Base-by-base conservation (phyloP, 1,284 basidiomycete genomes). In the Cryptococcus sp. region DNA sequence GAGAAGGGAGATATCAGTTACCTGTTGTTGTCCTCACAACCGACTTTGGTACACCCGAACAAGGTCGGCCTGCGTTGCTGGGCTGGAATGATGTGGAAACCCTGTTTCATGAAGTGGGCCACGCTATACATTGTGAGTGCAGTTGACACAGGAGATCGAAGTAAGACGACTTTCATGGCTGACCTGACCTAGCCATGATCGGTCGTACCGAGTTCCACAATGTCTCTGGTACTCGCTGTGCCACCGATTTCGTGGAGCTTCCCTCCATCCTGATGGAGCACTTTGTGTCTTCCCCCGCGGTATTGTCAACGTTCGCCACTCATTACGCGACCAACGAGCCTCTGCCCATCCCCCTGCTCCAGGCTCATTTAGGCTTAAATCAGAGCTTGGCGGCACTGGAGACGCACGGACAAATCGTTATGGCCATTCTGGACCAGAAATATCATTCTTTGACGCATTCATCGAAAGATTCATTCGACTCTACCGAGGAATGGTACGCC, bases 181-280 rank as follows among this genome's bases (percentile, higher is more conserved):
- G 34, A 51, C 40, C 46, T n/a, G 29, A 29, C 15, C 26, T 19
- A 50, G 93, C 95, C 1, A 99, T 99, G 96, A 89, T 99, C 59
- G 96, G 95, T 20, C 84, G 91, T 40, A 99, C 94, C 6, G 93
- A 95, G 68, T 98, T 95, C 74, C 95, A 98, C 79, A 98, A 98
- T 72, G 94, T 98, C 1, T 89, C 93, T 0, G 96, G 96, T 5
- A 99, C 95, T 2, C 89, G 96, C n/a, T 98, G 94, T 73, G 91
- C 96, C 0, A 99, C 95, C 0, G 95, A 99, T 76, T 97, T 99
- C 73, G 95, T 98, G 65, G 95, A 99, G 74, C 82, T 99, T 3
- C 96, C 95, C 0, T 98, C 94, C 11, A 96, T 99, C 67, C 85
- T 99, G 22, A 99, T 99, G 96, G 96, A 99, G 76, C 92, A 94